These are phyloP conservation scores for Epichloe gansuensis DNA, from an alignment of 2,329 filamentous ascomycete species.

Conservation along the genomic window DNA sequence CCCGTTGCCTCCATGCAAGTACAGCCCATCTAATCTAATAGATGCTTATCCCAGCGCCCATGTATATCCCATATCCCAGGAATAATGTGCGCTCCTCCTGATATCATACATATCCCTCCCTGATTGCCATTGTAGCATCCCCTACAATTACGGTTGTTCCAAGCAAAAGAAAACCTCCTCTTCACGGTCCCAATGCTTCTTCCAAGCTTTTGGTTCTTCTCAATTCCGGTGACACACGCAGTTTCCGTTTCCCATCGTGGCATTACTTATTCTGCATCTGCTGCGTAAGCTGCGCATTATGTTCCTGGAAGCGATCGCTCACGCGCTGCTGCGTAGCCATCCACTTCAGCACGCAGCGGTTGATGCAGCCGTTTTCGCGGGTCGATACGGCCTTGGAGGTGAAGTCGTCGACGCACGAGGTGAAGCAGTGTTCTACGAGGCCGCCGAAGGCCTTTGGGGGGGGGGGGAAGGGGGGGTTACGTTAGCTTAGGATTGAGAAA, in stretches of 20 bases:
- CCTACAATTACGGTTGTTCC: no score
- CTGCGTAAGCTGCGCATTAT: conserved; percentile 48
- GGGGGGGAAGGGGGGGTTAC: background rate
- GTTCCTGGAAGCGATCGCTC: conserved; percentile 75
- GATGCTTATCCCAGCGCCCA: background rate
- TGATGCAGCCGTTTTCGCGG: conserved; percentile 82
- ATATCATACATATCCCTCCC: conserved; percentile 5
- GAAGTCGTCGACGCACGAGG: conserved; percentile 96
- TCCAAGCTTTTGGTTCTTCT: background rate
- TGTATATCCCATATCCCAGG: background rate
- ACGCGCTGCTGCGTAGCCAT: conserved; percentile 84
- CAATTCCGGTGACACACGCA: background rate
- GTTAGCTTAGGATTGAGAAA: no score
- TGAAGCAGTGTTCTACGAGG: conserved; percentile 76
- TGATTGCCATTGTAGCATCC: background rate
- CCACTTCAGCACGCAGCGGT: conserved; percentile 92
- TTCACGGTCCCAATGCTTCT: background rate
- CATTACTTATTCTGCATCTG: conserved; percentile 34
- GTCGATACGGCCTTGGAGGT: conserved; percentile 86
- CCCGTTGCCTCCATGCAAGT: background rate
- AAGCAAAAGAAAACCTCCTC: background rate
- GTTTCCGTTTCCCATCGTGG: background rate
- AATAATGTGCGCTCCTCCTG: background rate
- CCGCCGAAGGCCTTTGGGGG: conserved; percentile 24
- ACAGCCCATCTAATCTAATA: background rate